These are phyloP conservation scores for Pyrus hybrid DNA, from an alignment of 331 rosid genomes.

Conservation along the genomic window DNA sequence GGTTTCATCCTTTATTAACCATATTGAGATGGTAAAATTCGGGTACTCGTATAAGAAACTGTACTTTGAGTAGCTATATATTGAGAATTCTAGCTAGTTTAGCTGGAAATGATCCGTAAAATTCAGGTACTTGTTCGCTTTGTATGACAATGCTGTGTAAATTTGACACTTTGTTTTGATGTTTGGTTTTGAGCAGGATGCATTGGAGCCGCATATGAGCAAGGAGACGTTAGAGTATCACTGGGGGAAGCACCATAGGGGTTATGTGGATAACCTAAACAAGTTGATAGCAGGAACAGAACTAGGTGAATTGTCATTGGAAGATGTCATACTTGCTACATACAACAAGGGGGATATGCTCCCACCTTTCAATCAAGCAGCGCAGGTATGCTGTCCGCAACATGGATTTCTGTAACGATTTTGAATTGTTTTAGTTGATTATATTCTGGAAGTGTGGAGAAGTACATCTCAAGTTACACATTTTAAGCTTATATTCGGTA, in stretches of 20 bases:
- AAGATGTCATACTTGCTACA: slow-evolving; percentile 40
- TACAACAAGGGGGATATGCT: slow-evolving; percentile 73
- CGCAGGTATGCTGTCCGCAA: slow-evolving; percentile 39
- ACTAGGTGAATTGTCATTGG: slow-evolving; percentile 49
- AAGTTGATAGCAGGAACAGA: slow-evolving; percentile 70
- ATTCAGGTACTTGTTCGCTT: not conserved
- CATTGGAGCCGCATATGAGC: slow-evolving; percentile 87
- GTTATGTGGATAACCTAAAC: slow-evolving; percentile 78
- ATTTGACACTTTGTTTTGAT: not conserved
- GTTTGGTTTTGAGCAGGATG: slow-evolving; percentile 40
- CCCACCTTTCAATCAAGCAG: slow-evolving; percentile 91
- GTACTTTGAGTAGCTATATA: no score
- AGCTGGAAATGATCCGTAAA: not conserved
- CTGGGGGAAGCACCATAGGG: slow-evolving; percentile 96
- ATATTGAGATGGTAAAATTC: not conserved
- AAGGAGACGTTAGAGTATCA: slow-evolving; percentile 70
- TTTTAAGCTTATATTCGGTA: not conserved
- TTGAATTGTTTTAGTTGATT: not conserved
- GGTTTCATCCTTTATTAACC: not conserved
- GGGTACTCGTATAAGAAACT: not conserved
- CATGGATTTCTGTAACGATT: not conserved
- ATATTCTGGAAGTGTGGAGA: not conserved
- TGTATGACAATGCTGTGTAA: not conserved
- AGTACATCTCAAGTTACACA: not conserved
- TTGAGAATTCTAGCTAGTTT: not conserved